Evolutionary conservation across 768 basidiomycete genomes (phyloP), one percentile per base, ranked within the genome.

Genomic region (Dictyophora rubrovolvata): DNA sequence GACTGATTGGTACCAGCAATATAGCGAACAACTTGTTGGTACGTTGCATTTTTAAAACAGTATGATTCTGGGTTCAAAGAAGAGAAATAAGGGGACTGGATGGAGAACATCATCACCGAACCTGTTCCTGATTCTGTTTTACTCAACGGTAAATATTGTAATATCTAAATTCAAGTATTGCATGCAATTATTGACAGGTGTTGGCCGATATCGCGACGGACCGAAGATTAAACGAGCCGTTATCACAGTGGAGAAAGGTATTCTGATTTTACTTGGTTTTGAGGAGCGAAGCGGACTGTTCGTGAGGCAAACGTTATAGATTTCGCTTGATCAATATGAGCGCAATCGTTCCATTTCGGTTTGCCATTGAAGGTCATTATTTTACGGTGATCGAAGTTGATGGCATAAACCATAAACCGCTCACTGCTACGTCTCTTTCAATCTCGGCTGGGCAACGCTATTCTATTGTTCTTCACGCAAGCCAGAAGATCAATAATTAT

Each of bases 331-430:
- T 59, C 33, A 59, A 59, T 20, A 59, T 59, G 57, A 59, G 57
- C 33, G 57, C 57, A 28, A 53, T 59, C 9, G 57, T 59, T 37
- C 57, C 57, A 20, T 74, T 71, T 63, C 63, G 61, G 4, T 75
- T 81, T 69, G 75, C 72, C 5, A 78, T 80, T 60, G 77, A 79
- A 53, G 66, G 66, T 2, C 79, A 80, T 63, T 65, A 65, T 10
- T 63, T 80, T 55, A 74, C 69, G 12, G 68, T 75, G 59, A 73
- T 77, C 36, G 73, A 74, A 61, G 75, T 70, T 14, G 78, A 79
- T 48, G 72, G 73, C 3, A 62, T 73, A 16, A 72, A 70, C 49
- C 70, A 72, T 8, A 61, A 70, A 28, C 74, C 74, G 12, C 63
- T 74, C 14, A 63, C 64, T 1, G 77, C 75, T 1, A 72, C 75